Evolutionary conservation across 768 basidiomycete species (phyloP).

Genomic region (Lactarius indigo): DNA sequence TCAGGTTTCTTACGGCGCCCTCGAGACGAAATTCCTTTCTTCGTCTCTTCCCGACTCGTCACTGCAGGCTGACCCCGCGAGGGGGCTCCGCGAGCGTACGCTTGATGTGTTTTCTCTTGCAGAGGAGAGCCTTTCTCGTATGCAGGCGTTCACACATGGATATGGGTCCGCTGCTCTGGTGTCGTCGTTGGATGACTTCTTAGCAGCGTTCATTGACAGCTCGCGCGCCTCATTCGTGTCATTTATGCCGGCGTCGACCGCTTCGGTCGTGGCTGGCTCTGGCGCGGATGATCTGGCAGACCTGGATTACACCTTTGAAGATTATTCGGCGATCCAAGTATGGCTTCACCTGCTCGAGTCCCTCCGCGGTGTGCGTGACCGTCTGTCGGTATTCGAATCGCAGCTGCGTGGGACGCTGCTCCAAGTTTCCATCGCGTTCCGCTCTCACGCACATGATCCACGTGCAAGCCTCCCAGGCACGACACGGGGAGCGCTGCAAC

Average conservation of each 20-base stretch:
- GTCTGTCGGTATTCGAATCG: conserved; percentile 63
- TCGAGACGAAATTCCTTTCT: conserved; percentile 72
- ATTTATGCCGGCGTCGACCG: conserved; percentile 28
- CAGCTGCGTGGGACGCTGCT: conserved; percentile 58
- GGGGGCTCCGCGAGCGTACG: conserved; percentile 69
- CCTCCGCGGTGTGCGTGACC: conserved; percentile 67
- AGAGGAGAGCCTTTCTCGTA: conserved; percentile 76
- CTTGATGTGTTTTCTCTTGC: conserved; percentile 72
- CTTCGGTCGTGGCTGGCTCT: conserved; percentile 33
- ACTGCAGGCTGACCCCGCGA: conserved; percentile 47
- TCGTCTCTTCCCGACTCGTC: conserved; percentile 46
- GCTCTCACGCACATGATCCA: conserved; percentile 54
- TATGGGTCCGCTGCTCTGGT: conserved; percentile 77
- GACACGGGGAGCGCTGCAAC: conserved; percentile 62
- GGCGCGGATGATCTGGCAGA: conserved; percentile 61
- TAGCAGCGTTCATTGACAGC: conserved; percentile 67
- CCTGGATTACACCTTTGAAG: conserved; percentile 79
- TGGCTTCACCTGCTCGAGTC: conserved; percentile 82
- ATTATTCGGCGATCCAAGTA: conserved; percentile 85
- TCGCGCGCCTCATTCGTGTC: conserved; percentile 34
- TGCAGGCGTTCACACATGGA: conserved; percentile 81
- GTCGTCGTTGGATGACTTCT: conserved; percentile 65
- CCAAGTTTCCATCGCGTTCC: conserved; percentile 58
- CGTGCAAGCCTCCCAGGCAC: conserved; percentile 51
- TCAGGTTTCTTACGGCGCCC: conserved; percentile 75